Evolutionary conservation across 1,284 basidiomycete species (phyloP).

Genomic region (Anthracocystis setariae): DNA sequence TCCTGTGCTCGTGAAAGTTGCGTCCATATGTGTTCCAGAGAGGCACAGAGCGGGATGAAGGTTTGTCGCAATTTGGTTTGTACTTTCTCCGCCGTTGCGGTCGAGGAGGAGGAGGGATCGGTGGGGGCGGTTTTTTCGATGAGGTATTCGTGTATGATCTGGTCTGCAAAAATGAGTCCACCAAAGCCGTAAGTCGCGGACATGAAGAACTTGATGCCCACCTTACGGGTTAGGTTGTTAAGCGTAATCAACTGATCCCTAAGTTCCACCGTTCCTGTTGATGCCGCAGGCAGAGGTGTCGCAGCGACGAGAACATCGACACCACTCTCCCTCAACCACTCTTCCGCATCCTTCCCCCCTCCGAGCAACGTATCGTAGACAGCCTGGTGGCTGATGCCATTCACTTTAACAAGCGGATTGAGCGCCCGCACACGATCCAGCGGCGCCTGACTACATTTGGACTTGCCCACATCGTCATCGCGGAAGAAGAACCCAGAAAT

Average conservation of each 20-base stretch:
- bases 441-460: slow-evolving; percentile 25
- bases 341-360: slow-evolving; percentile 39
- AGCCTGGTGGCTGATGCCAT: slow-evolving; percentile 67
- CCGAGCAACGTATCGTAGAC: slow-evolving; percentile 22
- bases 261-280: not conserved
- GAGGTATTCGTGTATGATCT: slow-evolving; percentile 85
- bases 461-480: slow-evolving; percentile 78
- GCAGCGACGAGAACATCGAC: slow-evolving; percentile 63
- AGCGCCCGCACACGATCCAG: slow-evolving; percentile 79
- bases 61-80: slow-evolving; percentile 76
- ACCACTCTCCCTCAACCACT: slow-evolving; percentile 70
- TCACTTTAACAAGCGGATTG: slow-evolving; percentile 88
- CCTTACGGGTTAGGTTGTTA: slow-evolving; percentile 77
- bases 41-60: slow-evolving; percentile 75
- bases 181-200: slow-evolving; percentile 88
- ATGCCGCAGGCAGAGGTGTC: slow-evolving; percentile 3
- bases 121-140: slow-evolving; percentile 72
- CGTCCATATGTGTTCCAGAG: slow-evolving; percentile 73
- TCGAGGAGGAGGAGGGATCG: slow-evolving; percentile 3
- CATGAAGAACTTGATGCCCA: slow-evolving; percentile 75
- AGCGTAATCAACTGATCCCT: slow-evolving; percentile 74
- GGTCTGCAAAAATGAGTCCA: slow-evolving; percentile 93
- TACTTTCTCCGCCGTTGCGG: slow-evolving; percentile 65
- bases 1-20: slow-evolving; percentile 68
- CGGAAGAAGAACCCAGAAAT: slow-evolving; percentile 93